Base-by-base conservation (phyloP, 805 yeast species). In the Komagataella pastoris region DNA sequence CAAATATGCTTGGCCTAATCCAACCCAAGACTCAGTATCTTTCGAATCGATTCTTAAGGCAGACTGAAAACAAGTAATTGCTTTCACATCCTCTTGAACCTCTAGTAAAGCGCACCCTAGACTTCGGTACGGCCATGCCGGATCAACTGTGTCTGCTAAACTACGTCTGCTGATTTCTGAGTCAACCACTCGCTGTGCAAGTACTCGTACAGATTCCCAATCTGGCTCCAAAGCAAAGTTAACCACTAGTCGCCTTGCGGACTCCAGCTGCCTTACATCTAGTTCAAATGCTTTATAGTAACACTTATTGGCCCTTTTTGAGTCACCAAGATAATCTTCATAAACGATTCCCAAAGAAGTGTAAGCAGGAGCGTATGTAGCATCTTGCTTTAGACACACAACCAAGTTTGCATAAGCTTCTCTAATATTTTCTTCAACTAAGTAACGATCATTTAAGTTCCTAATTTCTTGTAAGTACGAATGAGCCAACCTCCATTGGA, bases 1-100 rank as follows among this genome's bases (percentile, higher is more conserved):
- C 51, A 76, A 71, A 64, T 93, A 93, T 0, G 97, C 91, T 63
- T 93, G 98, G n/a, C 99, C 99, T n/a, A 93, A 70, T 1, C 97
- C 97, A 24, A 85, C 72, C 97, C 98, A 91, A 2, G 96, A 83
- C 56, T 86, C 83, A 1, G 77, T 63, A 65, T 93, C 97, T 51
- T 61, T 56, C 0, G 84, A 70, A 47, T 81, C 70, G 56, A 85
- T 69, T 55, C 97, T 74, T 49, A 93, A 70, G 1, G 97, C 89
- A 24, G 81, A 77, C 65, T 93, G 99, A 61, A 88, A 89, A 78
- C 86, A 81, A 64, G 86, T 91, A 48, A 91, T 84, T 0, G 99
- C 95, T 52, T 80, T 81, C 1, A 79, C 80, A 56, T 80, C 87
- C 57, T 84, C 82, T 58, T 82, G 88, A 24, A 64, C 70, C 60